These are phyloP conservation scores for Chenopodium suecicum DNA, from an alignment of 148 eudicot species.

Conservation along the genomic window DNA sequence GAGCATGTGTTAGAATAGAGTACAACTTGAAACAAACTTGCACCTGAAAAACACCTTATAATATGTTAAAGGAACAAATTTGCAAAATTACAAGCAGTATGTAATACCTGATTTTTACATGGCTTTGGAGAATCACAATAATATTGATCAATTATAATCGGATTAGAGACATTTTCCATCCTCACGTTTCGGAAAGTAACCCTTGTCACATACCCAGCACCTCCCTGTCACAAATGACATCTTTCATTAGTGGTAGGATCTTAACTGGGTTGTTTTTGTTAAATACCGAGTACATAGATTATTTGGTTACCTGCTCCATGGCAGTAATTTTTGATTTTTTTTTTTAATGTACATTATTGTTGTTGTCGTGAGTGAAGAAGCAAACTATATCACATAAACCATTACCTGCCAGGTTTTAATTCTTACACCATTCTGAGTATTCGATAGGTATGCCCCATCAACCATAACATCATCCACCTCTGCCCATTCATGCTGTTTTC, in stretches of 20 bases:
- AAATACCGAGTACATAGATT: background rate
- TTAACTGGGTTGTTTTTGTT: background rate
- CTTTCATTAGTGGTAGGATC: background rate
- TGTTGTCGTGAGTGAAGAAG: background rate
- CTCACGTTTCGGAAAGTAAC: slow-evolving; percentile 56
- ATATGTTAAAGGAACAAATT: no score
- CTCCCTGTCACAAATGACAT: slow-evolving; percentile 55
- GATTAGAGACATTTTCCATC: slow-evolving; percentile 89
- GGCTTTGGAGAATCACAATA: slow-evolving; percentile 63
- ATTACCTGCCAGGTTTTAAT: slow-evolving; percentile 98
- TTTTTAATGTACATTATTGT: background rate
- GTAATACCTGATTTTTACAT: slow-evolving; percentile 74
- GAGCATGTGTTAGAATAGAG: background rate
- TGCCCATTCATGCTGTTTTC: slow-evolving; percentile 47
- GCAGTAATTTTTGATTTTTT: background rate
- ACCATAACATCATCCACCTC: slow-evolving; percentile 61
- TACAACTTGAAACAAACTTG: background rate
- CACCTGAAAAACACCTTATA: background rate
- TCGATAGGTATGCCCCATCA: slow-evolving; percentile 51
- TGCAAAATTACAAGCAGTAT: background rate
- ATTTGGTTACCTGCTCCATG: background rate
- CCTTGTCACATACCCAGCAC: slow-evolving; percentile 65
- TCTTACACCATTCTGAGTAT: slow-evolving; percentile 86
- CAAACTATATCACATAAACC: background rate
- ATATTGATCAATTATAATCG: slow-evolving; percentile 85